Evolutionary conservation across 1,139 yeast species (phyloP).

Genomic region (Pneumocystis canis): DNA sequence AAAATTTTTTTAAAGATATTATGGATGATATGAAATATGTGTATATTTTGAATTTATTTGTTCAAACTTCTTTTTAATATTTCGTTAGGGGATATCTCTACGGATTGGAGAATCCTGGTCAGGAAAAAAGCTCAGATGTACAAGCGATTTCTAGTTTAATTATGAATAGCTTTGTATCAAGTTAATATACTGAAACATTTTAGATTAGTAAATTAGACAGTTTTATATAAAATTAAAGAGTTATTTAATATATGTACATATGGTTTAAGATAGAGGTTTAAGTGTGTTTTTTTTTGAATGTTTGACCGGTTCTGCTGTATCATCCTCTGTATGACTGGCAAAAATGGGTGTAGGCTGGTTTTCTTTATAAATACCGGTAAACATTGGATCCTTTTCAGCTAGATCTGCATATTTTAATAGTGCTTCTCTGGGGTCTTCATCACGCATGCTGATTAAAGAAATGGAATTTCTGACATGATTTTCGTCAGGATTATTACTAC

Average conservation of each 20-base stretch:
- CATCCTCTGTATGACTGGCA: not conserved
- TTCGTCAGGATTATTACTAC: not conserved
- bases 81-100: not conserved
- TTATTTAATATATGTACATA: not conserved
- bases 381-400: slow-evolving; percentile 21
- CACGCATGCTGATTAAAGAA: slow-evolving; percentile 15
- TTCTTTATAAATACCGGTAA: slow-evolving; percentile 11
- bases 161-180: not conserved
- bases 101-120: not conserved
- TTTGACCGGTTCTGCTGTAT: not conserved
- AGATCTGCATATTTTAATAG: slow-evolving; percentile 25
- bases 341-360: not conserved
- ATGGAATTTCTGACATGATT: not conserved
- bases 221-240: not conserved
- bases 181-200: not conserved
- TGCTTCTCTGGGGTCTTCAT: slow-evolving; percentile 29
- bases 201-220: not conserved
- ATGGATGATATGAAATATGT: slow-evolving; percentile 12
- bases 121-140: not conserved
- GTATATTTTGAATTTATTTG: not conserved
- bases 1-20: slow-evolving; percentile 26
- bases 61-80: not conserved
- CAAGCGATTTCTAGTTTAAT: not conserved
- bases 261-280: not conserved
- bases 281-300: not conserved